phyloP scores from a whole-genome alignment of 495 filamentous ascomycete species.

The Penicillium dipodomyicola region DNA sequence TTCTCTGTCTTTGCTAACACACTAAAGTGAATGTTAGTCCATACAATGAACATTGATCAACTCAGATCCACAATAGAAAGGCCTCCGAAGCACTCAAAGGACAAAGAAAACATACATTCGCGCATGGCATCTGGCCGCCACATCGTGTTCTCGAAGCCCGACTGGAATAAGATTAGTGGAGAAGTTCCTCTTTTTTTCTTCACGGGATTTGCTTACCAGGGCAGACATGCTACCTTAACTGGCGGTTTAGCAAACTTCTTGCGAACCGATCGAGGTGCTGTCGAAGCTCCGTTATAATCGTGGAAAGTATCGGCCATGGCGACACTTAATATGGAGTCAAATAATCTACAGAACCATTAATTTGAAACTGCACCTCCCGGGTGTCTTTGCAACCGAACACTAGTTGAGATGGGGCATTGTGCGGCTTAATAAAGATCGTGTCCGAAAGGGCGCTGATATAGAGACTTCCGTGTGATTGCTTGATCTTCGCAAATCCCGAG shows the following conservation, averaged over 20 bases:
- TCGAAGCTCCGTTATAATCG: slow-evolving; percentile 17
- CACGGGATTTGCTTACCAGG: slow-evolving; percentile 48
- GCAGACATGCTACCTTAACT: slow-evolving; percentile 62
- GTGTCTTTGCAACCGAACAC: slow-evolving; percentile 2
- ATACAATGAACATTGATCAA: neutral
- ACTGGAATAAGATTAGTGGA: slow-evolving; percentile 31
- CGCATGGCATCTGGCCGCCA: slow-evolving; percentile 55
- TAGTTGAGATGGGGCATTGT: slow-evolving; percentile 9
- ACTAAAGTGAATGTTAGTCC: slow-evolving; percentile 34
- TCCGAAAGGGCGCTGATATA: slow-evolving; percentile 25
- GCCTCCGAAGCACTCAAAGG: neutral
- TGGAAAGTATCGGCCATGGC: slow-evolving; percentile 30
- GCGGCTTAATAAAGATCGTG: neutral
- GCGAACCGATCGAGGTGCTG: slow-evolving; percentile 31
- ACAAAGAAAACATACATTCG: slow-evolving; percentile 46
- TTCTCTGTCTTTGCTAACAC: slow-evolving; percentile 49
- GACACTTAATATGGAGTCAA: slow-evolving; percentile 22
- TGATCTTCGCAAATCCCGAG: slow-evolving; percentile 31
- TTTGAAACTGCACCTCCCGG: slow-evolving; percentile 3
- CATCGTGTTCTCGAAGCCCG: slow-evolving; percentile 58
- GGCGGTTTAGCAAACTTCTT: slow-evolving; percentile 56
- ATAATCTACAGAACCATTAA: slow-evolving; percentile 16
- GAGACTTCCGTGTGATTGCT: slow-evolving; percentile 25
- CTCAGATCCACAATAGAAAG: neutral
- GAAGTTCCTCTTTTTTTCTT: neutral